phyloP scores from a whole-genome alignment of 148 eudicot species.

The Arctostaphylos glauca region DNA sequence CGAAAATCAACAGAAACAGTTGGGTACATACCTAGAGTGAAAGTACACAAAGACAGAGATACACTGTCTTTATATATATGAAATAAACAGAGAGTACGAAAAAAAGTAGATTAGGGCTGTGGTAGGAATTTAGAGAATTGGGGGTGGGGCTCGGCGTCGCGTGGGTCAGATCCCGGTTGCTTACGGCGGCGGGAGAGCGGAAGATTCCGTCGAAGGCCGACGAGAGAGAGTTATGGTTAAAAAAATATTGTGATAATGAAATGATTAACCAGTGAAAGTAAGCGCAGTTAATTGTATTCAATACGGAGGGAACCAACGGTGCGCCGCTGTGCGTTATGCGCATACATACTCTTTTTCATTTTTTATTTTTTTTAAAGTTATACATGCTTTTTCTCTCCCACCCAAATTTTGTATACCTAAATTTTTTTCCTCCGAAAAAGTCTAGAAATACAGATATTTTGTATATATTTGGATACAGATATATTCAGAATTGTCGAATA shows the following conservation, averaged over 20 bases:
- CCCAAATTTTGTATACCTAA: too few species aligned
- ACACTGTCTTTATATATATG: neutral
- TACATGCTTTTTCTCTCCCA: too few species aligned
- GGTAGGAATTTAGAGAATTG: neutral
- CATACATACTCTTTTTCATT: slow-evolving; percentile 9
- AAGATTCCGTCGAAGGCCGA: slow-evolving; percentile 24
- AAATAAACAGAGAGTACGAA: neutral
- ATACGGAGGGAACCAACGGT: slow-evolving; percentile 15
- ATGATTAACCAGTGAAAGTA: slow-evolving; percentile 23
- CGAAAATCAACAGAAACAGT: slow-evolving; percentile 32
- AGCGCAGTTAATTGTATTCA: slow-evolving; percentile 26
- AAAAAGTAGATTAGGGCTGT: slow-evolving; percentile 6
- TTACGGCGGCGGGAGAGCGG: slow-evolving; percentile 5
- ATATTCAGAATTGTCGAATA: too few species aligned
- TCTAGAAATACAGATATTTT: too few species aligned
- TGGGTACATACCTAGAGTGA: slow-evolving; percentile 25
- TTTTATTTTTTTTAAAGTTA: neutral
- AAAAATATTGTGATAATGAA: neutral
- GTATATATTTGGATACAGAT: too few species aligned
- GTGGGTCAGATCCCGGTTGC: slow-evolving; percentile 18
- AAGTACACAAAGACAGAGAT: slow-evolving; percentile 18
- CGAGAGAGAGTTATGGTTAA: slow-evolving; percentile 14
- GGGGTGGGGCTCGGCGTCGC: neutral
- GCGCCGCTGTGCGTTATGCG: slow-evolving; percentile 28
- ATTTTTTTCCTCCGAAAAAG: too few species aligned